Base-by-base conservation (phyloP, 805 yeast genomes). In the Wickerhamomyces subpelliculosus region DNA sequence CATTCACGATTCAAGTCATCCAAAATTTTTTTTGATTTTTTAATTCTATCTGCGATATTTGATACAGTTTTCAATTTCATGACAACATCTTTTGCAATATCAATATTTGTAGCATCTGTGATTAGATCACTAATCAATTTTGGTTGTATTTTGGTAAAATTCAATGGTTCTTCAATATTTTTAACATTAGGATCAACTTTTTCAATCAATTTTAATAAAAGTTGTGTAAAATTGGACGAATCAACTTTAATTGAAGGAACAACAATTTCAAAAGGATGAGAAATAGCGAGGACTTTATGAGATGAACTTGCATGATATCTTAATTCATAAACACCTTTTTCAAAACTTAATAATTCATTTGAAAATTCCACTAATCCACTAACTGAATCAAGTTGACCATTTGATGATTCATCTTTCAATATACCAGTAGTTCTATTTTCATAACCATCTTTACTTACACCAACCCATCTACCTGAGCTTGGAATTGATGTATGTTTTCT, bases 311-410 rank as follows among this genome's bases (percentile, higher is more conserved):
- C 65, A 52, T 84, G 93, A 50, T 80, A 80, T 54, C 94, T 68
- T 46, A 84, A 69, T 58, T 84, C 90, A 58, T 77, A 84, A 25
- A 74, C 65, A 0, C 94, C 94, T 29, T 72, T 75, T 47, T 79
- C 81, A 75, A 80, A 80, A 48, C 68, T 68, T 31, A 80, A 59
- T 35, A 70, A 60, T 5, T 67, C 65, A 8, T 67, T 65, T 10
- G 61, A 53, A 49, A 84, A 84, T 10, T 49, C 61, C 8, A 73
- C 65, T 11, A 54, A 46, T 1, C 90, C 89, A 4, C 52, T 44
- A 9, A 58, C 51, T 19, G 45, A 44, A 7, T 49, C 52, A n/a
- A n/a, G n/a, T 13, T 45, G 47, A 18, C 37, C 41, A n/a, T 32
- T 32, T 10, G 38, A 24, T 5, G 35, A 26, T 18, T 46, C 42